These are phyloP conservation scores for Eucalyptus pauciflora DNA, from an alignment of 345 rosid genomes.

Conservation along the genomic window DNA sequence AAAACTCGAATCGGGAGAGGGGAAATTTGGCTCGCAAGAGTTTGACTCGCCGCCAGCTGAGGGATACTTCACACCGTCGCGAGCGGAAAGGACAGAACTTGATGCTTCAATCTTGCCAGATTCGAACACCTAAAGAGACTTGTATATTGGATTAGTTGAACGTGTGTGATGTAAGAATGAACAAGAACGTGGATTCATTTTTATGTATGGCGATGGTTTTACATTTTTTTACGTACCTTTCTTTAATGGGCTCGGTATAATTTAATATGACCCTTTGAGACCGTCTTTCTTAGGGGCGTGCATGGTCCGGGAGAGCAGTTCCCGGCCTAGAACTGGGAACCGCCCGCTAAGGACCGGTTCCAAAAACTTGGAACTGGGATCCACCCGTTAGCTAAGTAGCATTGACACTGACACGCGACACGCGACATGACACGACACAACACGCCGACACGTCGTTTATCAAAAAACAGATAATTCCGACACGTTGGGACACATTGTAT, in stretches of 20 bases:
- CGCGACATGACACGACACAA: too few species aligned
- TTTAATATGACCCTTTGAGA: fast-evolving
- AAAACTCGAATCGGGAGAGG: neutral
- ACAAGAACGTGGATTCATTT: fast-evolving
- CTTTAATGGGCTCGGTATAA: neutral
- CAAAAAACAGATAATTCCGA: too few species aligned
- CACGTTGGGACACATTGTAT: too few species aligned
- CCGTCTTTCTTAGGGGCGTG: neutral
- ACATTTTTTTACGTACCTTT: fast-evolving
- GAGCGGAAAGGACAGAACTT: neutral
- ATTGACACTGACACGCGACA: too few species aligned
- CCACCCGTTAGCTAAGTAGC: too few species aligned
- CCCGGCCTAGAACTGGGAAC: too few species aligned
- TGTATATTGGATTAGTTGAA: neutral
- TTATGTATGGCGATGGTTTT: neutral
- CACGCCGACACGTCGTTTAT: too few species aligned
- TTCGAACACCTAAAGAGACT: neutral
- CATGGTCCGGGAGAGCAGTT: too few species aligned
- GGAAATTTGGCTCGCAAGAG: neutral
- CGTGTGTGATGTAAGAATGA: neutral
- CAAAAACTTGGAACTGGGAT: too few species aligned
- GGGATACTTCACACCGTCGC: neutral
- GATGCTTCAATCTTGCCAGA: neutral
- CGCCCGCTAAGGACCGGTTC: too few species aligned
- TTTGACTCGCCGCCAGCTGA: neutral